Evolutionary conservation across 164 flowering plant genomes (phyloP).

Genomic region (Taxillus chinensis): DNA sequence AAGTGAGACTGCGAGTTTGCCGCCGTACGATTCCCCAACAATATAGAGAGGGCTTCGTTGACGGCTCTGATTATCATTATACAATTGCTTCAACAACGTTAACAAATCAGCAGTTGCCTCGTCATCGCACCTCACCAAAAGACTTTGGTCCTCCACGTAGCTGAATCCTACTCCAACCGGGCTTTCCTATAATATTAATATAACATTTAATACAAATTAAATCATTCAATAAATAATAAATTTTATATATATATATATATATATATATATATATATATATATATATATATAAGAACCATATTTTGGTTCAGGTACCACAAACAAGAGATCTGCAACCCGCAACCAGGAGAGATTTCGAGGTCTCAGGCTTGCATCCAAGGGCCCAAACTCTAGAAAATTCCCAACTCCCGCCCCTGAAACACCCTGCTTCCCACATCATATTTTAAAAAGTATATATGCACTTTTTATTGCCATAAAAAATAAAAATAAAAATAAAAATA

Average conservation of each 20-base stretch:
- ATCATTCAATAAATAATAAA: neutral
- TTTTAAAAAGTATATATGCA: too few relatives aligned
- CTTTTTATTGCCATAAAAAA: too few relatives aligned
- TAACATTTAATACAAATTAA: neutral
- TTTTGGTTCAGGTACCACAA: conserved; percentile 25
- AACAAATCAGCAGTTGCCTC: conserved; percentile 75
- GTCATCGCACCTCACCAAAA: conserved; percentile 61
- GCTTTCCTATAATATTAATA: conserved; percentile 40
- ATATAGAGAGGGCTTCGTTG: conserved; percentile 64
- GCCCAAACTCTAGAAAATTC: conserved; percentile 49
- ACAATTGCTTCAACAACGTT: conserved; percentile 41
- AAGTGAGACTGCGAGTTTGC: conserved; percentile 71
- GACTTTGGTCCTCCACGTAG: conserved; percentile 52
- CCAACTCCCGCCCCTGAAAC: conserved; percentile 53
- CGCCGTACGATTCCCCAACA: conserved; percentile 92
- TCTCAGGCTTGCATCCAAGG: conserved; percentile 32
- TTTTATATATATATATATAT: too few relatives aligned
- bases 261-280: too few relatives aligned
- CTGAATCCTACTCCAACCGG: conserved; percentile 95
- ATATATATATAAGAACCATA: too few relatives aligned
- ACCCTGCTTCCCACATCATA: conserved; percentile 21
- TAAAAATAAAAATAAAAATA: too few relatives aligned
- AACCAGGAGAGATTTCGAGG: conserved; percentile 53
- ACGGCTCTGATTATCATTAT: conserved; percentile 37
- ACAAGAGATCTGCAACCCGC: conserved; percentile 38